Percentiles rank a stretch among this genome's conserved stretches.
Conservation (phyloP, 2,329 filamentous ascomycete genomes). For the Biscogniauxia marginata region DNA sequence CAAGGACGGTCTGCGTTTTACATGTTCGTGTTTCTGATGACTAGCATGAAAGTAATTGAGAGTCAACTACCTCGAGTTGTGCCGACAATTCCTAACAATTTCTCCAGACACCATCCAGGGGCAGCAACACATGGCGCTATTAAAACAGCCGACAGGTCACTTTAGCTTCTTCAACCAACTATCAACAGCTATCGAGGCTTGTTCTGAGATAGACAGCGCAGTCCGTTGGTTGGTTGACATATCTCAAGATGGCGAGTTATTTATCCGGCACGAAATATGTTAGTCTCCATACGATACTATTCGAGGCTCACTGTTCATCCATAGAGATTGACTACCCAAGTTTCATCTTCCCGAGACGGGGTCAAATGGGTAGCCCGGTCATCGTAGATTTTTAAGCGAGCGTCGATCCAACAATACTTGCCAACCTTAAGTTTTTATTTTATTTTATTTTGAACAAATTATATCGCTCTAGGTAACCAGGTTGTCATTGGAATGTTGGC, state of each 20-base stretch:
- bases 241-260: neutral
- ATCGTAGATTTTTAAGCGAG: neutral
- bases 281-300: neutral
- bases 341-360: too few species aligned
- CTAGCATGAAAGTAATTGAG: neutral
- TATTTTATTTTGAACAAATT: neutral
- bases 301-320: neutral
- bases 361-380: neutral
- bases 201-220: neutral
- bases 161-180: neutral
- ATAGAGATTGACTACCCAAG: neutral
- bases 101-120: too few species aligned
- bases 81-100: neutral
- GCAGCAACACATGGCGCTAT: neutral
- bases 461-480: neutral
- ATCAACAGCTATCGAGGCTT: neutral
- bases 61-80: neutral
- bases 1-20: conserved; percentile 8
- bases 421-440: neutral
- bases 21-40: neutral
- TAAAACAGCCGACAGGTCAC: neutral
- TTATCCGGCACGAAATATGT: neutral
- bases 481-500: neutral
- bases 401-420: neutral
- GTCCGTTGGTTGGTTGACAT: neutral